Conservation (phyloP, 2,329 filamentous ascomycete species). For the Neobulgaria alba region DNA sequence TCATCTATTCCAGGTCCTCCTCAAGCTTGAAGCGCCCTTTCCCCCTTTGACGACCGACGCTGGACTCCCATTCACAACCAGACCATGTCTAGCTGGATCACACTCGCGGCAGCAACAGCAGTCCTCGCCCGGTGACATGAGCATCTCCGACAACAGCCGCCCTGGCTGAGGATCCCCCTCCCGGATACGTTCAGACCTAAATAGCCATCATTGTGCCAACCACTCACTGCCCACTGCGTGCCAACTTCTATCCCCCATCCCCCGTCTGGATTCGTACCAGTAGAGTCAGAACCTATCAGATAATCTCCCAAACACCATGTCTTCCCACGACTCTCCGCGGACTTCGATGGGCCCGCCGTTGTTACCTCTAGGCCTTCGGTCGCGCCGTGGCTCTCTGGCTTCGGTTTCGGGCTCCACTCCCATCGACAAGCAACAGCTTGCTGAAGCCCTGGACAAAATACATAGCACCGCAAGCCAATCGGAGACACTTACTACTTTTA, state of each 20-base stretch:
- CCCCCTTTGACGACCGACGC: no score
- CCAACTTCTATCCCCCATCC: no score
- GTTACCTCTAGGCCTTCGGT: slow-evolving; percentile 19
- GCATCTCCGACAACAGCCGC: slow-evolving; percentile 12
- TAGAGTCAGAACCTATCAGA: not conserved
- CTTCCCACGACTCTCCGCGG: slow-evolving; percentile 23
- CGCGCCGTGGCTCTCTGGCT: slow-evolving; percentile 37
- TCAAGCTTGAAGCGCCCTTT: no score
- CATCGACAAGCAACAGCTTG: slow-evolving; percentile 64
- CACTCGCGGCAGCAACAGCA: no score
- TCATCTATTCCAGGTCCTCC: no score
- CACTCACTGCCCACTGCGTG: no score
- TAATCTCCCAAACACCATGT: no score
- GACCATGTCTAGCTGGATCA: no score
- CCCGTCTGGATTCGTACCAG: not conserved
- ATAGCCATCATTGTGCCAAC: slow-evolving; percentile 11
- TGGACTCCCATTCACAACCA: no score
- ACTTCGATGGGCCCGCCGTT: slow-evolving; percentile 14
- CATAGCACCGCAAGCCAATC: slow-evolving; percentile 83
- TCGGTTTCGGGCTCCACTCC: slow-evolving; percentile 41
- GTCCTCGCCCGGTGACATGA: slow-evolving; percentile 22
- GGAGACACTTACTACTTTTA: slow-evolving; percentile 82
- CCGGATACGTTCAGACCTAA: slow-evolving; percentile 27
- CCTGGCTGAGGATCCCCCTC: slow-evolving; percentile 11
- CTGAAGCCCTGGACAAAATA: slow-evolving; percentile 75